Evolutionary conservation across 495 filamentous ascomycete genomes (phyloP), one percentile per base, ranked within the genome.

Genomic region (Entonaema liquescens): DNA sequence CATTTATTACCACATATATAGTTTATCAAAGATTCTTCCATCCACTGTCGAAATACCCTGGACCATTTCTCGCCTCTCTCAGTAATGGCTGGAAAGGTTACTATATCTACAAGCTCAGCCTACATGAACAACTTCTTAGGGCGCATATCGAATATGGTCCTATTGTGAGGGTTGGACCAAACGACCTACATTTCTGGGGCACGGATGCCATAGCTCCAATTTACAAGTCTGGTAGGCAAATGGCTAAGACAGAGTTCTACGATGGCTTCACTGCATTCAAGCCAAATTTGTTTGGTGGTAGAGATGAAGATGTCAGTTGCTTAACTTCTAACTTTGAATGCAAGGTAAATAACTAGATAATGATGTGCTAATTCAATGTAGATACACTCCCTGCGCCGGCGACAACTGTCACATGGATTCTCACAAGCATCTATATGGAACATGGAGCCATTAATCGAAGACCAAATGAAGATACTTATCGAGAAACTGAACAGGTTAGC

Each of bases 351-450:
- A 13, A 2, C 21, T 53, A 15, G 25, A 2, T 0, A 13, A 3
- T 2, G 0, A 1, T n/a, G 13, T 29, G 17, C 50, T 53, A 29
- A 53, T 29, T n/a, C 9, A 3, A 17, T 4, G 12, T 29, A 53
- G 50, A 53, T 53, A 5, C 50, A 53, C n/a, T 8, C 50, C 50
- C 50, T 53, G 8, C 50, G 50, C 23, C 50, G 50, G 29, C 25
- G 50, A 53, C 50, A 53, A 1, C 28, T 53, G 29, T 53, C 50
- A 15, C 28, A 53, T 53, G 50, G 50, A 28, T 53, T 53, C 28
- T 53, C 50, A 2, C 50, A 53, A 17, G 50, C 28, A 28, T 53
- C 50, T 1, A 53, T 53, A 53, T 53, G 25, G 28, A 53, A 53
- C 11, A 53, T 53, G 50, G 50, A 53, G 25, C n/a, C 25, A n/a